These are phyloP conservation scores for Fusarium sp. DNA, from an alignment of 2,329 filamentous ascomycete species.

Conservation along the genomic window DNA sequence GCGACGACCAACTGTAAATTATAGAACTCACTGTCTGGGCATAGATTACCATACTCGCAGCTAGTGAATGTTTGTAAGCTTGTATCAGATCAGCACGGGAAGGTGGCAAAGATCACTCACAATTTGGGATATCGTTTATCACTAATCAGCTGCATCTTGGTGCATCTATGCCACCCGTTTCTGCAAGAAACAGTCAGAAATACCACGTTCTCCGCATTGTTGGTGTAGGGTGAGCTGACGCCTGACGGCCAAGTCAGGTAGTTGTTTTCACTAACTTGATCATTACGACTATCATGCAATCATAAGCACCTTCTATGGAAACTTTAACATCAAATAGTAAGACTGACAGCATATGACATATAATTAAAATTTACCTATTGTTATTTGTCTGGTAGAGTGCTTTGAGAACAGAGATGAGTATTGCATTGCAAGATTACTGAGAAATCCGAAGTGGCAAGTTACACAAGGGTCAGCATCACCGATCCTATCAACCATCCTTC, in stretches of 20 bases:
- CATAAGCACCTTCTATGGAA: neutral
- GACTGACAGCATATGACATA: fast-evolving
- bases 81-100: neutral
- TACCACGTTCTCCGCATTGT: neutral
- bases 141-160: neutral
- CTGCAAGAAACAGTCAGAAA: too few relatives aligned
- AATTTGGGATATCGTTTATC: fast-evolving
- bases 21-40: fast-evolving
- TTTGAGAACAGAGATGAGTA: fast-evolving
- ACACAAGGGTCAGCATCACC: neutral
- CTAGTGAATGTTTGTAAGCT: fast-evolving
- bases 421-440: fast-evolving
- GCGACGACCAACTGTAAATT: fast-evolving
- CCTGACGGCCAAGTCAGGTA: neutral
- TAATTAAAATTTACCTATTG: fast-evolving
- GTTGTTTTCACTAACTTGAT: too few relatives aligned
- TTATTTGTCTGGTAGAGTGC: too few relatives aligned
- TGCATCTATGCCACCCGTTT: fast-evolving
- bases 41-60: neutral
- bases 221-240: neutral
- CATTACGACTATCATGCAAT: neutral
- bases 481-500: fast-evolving
- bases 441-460: too few relatives aligned
- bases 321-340: fast-evolving
- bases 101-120: neutral